phyloP scores from a whole-genome alignment of 2,329 filamentous ascomycete genomes.

The Berkeleyomyces rouxiae region DNA sequence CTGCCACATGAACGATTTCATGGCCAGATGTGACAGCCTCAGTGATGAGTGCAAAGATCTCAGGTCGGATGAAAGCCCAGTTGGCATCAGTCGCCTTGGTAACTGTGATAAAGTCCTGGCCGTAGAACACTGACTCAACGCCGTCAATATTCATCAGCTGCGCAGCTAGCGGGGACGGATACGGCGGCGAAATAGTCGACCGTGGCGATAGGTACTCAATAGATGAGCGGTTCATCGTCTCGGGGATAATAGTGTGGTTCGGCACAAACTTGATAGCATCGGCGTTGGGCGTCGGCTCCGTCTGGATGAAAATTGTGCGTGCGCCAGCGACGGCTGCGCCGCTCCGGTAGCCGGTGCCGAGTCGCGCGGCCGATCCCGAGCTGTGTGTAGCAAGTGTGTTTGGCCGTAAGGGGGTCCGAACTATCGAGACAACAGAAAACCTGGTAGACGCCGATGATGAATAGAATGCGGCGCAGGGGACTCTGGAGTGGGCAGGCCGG shows the following conservation, averaged over 20 bases:
- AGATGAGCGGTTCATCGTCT: constrained; percentile 55
- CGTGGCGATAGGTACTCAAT: constrained; percentile 85
- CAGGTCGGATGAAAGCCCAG: constrained; percentile 90
- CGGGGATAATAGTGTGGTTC: constrained; percentile 70
- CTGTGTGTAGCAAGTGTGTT: constrained; percentile 10
- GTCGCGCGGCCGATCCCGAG: not conserved
- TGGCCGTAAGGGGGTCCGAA: constrained; percentile 14
- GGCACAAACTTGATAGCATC: constrained; percentile 94
- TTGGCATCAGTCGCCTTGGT: constrained; percentile 77
- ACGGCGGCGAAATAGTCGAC: constrained; percentile 70
- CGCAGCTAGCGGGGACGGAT: constrained; percentile 80
- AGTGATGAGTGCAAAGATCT: constrained; percentile 88
- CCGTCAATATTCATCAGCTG: constrained; percentile 87
- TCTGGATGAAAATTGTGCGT: constrained; percentile 94
- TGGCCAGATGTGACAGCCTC: constrained; percentile 77
- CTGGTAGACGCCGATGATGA: not conserved
- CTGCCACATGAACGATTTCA: constrained; percentile 56
- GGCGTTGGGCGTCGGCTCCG: constrained; percentile 83
- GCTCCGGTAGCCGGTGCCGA: constrained; percentile 13
- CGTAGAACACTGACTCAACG: constrained; percentile 89
- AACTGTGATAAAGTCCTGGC: constrained; percentile 88
- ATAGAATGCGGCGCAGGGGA: not conserved
- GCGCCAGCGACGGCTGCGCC: constrained; percentile 20
- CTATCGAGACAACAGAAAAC: not conserved
- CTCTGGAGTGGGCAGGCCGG: constrained; percentile 1